Conservation (phyloP, 495 filamentous ascomycete genomes). For the Endocarpon pusillum region DNA sequence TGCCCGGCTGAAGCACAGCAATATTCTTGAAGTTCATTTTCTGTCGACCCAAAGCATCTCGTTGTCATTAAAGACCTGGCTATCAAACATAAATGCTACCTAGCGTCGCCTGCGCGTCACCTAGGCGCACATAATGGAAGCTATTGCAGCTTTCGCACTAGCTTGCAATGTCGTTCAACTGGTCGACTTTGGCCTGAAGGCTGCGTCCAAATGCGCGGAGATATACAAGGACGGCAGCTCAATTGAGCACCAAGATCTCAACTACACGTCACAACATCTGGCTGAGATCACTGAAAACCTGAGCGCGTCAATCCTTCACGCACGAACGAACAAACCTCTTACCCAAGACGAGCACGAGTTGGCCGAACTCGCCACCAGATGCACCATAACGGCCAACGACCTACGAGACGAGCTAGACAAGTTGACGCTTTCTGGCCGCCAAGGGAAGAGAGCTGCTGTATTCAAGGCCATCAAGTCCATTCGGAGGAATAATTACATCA, state of each 20-base stretch:
- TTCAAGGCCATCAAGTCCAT: background rate
- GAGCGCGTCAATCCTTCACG: slow-evolving; percentile 1
- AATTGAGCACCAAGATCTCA: slow-evolving; percentile 1
- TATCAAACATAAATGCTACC: too few species aligned
- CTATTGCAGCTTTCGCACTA: slow-evolving; percentile 14
- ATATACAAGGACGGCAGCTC: slow-evolving; percentile 4
- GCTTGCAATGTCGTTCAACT: slow-evolving; percentile 18
- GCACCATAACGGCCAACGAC: background rate
- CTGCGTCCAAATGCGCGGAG: slow-evolving; percentile 1
- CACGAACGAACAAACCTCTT: background rate
- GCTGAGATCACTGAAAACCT: background rate
- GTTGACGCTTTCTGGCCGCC: background rate
- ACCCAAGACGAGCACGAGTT: slow-evolving; percentile 1
- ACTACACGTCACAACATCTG: background rate
- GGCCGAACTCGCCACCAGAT: background rate
- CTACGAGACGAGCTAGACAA: slow-evolving; percentile 3
- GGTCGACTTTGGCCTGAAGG: slow-evolving; percentile 9
- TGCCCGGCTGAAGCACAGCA: too few species aligned
- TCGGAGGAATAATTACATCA: background rate
- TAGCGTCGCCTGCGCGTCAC: background rate
- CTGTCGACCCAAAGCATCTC: too few species aligned
- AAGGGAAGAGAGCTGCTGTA: background rate
- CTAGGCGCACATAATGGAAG: slow-evolving; percentile 8
- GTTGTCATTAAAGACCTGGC: too few species aligned
- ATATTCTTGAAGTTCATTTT: too few species aligned